Percentiles rank a stretch among this genome's conserved stretches.
These are phyloP conservation scores for Macrocybe gigantea DNA, from an alignment of 768 basidiomycete species.

Conservation along the genomic window DNA sequence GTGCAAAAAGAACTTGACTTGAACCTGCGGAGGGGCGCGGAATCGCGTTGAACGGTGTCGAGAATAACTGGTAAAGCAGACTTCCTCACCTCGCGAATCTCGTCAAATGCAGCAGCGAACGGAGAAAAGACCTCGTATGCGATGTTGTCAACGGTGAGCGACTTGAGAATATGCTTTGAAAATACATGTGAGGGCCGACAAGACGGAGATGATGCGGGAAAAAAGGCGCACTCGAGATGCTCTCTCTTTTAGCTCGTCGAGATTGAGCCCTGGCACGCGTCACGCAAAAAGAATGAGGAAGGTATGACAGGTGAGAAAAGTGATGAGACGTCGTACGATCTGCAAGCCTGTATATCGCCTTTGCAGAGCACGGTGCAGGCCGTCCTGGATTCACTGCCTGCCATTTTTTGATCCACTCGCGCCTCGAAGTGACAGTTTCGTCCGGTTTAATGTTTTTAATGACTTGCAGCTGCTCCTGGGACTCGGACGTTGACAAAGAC, in stretches of 20 bases:
- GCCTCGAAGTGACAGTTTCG: conserved; percentile 24
- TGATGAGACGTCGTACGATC: conserved; percentile 49
- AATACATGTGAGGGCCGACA: background rate
- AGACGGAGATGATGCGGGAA: conserved; percentile 26
- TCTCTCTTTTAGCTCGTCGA: conserved; percentile 66
- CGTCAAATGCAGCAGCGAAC: conserved; percentile 77
- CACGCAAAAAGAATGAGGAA: background rate
- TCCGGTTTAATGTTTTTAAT: conserved; percentile 14
- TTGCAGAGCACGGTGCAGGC: conserved; percentile 74
- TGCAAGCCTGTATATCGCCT: conserved; percentile 78
- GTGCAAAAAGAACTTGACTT: conserved; percentile 73
- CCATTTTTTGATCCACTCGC: conserved; percentile 77
- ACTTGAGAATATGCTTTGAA: conserved; percentile 65
- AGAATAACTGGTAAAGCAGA: background rate
- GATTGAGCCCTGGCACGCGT: conserved; percentile 50
- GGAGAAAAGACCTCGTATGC: conserved; percentile 83
- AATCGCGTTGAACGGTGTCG: conserved; percentile 42
- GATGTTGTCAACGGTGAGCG: conserved; percentile 73
- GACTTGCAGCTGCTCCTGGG: conserved; percentile 15
- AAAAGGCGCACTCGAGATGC: conserved; percentile 43
- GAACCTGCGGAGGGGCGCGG: conserved; percentile 28
- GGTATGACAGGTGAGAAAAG: background rate
- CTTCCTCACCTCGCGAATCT: conserved; percentile 60
- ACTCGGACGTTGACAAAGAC: conserved; percentile 24
- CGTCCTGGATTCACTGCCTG: conserved; percentile 49